These are phyloP conservation scores for Verticillium dahliae DNA, from an alignment of 2,329 filamentous ascomycete species.

Conservation along the genomic window DNA sequence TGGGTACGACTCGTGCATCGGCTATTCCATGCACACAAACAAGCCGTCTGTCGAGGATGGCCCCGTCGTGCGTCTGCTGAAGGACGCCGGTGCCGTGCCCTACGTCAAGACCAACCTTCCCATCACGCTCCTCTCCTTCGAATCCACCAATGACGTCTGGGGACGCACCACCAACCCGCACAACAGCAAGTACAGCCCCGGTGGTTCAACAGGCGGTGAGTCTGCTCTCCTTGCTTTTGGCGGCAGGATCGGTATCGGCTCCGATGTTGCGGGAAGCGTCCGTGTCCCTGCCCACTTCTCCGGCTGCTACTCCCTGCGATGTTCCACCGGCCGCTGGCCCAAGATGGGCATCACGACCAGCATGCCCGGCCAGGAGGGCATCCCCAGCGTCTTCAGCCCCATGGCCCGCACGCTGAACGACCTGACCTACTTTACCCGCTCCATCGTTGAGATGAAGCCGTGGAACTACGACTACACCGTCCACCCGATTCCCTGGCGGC, in stretches of 20 bases:
- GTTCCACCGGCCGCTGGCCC: conserved; percentile 85
- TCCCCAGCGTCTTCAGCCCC: conserved; percentile 82
- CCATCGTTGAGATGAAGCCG: conserved; percentile 72
- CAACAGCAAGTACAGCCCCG: conserved; percentile 76
- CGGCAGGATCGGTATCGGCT: conserved; percentile 82
- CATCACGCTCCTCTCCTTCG: conserved; percentile 79
- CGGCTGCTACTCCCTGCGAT: conserved; percentile 80
- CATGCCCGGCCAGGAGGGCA: conserved; percentile 88
- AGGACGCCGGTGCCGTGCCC: conserved; percentile 81
- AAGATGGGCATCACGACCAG: conserved; percentile 78
- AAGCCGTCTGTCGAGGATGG: conserved; percentile 65
- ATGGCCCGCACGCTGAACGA: conserved; percentile 86
- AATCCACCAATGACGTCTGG: conserved; percentile 74
- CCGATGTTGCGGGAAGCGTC: conserved; percentile 86
- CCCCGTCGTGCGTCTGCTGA: conserved; percentile 66
- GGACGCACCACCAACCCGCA: conserved; percentile 78
- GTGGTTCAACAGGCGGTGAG: conserved; percentile 85
- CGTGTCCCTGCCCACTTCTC: conserved; percentile 83
- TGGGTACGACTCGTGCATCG: conserved; percentile 77
- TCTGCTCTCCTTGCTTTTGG: conserved; percentile 74
- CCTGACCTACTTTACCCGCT: conserved; percentile 74
- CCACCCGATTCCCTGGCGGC: conserved; percentile 76
- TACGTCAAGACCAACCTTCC: conserved; percentile 92
- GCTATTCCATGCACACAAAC: conserved; percentile 66
- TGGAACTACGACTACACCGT: conserved; percentile 87